Conservation (phyloP, 2,329 filamentous ascomycete genomes). For the Elsinoe batatas region DNA sequence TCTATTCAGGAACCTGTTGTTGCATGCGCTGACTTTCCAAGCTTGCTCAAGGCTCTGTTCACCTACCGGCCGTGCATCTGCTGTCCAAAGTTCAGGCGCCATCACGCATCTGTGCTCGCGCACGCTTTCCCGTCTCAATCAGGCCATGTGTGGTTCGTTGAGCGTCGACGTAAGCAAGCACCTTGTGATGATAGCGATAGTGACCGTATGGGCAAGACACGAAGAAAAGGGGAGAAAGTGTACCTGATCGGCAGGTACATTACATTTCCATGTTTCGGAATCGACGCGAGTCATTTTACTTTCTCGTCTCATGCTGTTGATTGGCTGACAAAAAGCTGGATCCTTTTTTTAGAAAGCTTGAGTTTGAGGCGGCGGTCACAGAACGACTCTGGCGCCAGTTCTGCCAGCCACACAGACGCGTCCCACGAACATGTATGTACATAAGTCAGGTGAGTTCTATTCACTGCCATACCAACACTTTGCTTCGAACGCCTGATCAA, state of each 20-base stretch:
- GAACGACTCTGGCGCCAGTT: neutral
- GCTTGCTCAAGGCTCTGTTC: too few relatives aligned
- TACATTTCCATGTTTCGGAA: slow-evolving; percentile 7
- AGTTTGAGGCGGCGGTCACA: slow-evolving; percentile 9
- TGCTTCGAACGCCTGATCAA: neutral
- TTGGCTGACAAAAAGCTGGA: neutral
- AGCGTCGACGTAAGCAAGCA: neutral
- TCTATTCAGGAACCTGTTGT: neutral
- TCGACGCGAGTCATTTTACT: neutral
- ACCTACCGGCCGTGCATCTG: neutral
- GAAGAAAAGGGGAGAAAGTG: neutral
- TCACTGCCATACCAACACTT: neutral
- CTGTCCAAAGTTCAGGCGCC: neutral
- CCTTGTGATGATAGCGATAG: neutral
- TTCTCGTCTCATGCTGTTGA: neutral
- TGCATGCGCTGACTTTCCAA: neutral
- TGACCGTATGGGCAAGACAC: neutral
- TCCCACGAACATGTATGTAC: neutral
- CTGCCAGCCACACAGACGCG: slow-evolving; percentile 6
- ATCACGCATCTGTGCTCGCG: neutral
- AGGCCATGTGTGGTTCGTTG: neutral
- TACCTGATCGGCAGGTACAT: slow-evolving; percentile 7
- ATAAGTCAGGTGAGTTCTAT: neutral
- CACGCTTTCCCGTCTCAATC: neutral
- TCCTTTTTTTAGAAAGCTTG: slow-evolving; percentile 6